Base-by-base conservation (phyloP, 164 flowering plant species). In the Magnolia changhungtana region DNA sequence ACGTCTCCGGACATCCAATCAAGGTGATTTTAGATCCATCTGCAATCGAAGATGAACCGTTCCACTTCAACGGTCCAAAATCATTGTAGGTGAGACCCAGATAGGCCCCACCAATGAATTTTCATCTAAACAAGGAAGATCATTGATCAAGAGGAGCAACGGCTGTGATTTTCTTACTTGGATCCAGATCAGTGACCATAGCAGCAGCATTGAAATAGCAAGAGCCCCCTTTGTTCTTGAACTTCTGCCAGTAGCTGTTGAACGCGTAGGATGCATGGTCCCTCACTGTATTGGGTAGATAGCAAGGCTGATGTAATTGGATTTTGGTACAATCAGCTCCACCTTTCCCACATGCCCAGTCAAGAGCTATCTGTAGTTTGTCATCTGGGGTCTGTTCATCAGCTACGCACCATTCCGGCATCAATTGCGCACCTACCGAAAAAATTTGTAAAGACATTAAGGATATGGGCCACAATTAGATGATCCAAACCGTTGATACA, bases 181-280 rank as follows among this genome's bases (percentile, higher is more conserved):
- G 98, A 80, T 94, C 89, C 67, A 80, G 85, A 6, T 86, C 89
- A 37, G 91, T 86, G 78, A 82, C 78, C 76, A 92, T 69, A 71
- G 92, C 97, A 76, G 98, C 91, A 76, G 85, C 85, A 78, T 81
- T 87, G 89, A 95, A 92, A 82, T 82, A 88, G 80, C 95, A 93
- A 67, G 86, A 79, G n/a, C 80, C 97, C 37, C 94, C 98, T 58
- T 82, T 86, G 85, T 85, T 79, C 85, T 91, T 90, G 84, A 82
- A 81, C 68, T 80, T 88, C 79, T 92, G 97, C 76, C 84, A 92
- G 78, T 92, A 94, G 83, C 78, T 86, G 78, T 94, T 92, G 86
- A 94, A 94, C 61, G 92, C 92, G 84, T 80, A 92, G 5, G 98
- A 88, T 61, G 98, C 96, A 80, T 94, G 97, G 66, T 85, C 91